Evolutionary conservation across 257 asterid species (phyloP).

Genomic region (Orobanche coerulescens): DNA sequence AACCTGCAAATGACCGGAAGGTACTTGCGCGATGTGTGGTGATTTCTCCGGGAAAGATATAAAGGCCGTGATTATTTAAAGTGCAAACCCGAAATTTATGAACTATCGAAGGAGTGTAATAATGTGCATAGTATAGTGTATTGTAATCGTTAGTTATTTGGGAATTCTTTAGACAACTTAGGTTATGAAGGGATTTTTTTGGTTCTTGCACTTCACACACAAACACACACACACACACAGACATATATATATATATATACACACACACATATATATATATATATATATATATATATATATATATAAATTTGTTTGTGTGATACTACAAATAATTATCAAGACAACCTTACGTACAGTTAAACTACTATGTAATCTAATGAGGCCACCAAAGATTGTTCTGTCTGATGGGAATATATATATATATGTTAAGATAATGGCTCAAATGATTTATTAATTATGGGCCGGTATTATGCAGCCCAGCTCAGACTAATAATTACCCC

Average conservation of each 20-base stretch:
- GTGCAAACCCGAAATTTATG: background rate
- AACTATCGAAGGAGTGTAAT: slow-evolving; percentile 12
- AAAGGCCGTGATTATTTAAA: background rate
- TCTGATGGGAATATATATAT: too few species aligned
- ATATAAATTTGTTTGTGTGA: slow-evolving; percentile 11
- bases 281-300: too few species aligned
- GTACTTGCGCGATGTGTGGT: slow-evolving; percentile 57
- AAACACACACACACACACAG: too few species aligned
- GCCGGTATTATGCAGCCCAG: too few species aligned
- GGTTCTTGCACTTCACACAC: slow-evolving; percentile 18
- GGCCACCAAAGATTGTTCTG: slow-evolving; percentile 19
- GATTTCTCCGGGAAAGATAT: slow-evolving; percentile 14
- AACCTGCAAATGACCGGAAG: slow-evolving; percentile 50
- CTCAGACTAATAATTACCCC: too few species aligned
- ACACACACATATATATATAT: too few species aligned
- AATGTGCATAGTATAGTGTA: background rate
- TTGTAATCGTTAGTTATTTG: slow-evolving; percentile 25
- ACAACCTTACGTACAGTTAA: slow-evolving; percentile 17
- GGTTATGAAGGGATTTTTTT: slow-evolving; percentile 30
- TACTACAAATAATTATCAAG: slow-evolving; percentile 21
- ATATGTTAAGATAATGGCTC: too few species aligned
- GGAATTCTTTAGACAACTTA: slow-evolving; percentile 28
- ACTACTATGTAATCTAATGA: slow-evolving; percentile 22
- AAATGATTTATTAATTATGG: too few species aligned
- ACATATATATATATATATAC: too few species aligned